A percentile compares a stretch with the other conserved stretches of the same genome.
These are phyloP conservation scores for Rubus parviflorus DNA, from an alignment of 306 rosid genomes.

Conservation along the genomic window DNA sequence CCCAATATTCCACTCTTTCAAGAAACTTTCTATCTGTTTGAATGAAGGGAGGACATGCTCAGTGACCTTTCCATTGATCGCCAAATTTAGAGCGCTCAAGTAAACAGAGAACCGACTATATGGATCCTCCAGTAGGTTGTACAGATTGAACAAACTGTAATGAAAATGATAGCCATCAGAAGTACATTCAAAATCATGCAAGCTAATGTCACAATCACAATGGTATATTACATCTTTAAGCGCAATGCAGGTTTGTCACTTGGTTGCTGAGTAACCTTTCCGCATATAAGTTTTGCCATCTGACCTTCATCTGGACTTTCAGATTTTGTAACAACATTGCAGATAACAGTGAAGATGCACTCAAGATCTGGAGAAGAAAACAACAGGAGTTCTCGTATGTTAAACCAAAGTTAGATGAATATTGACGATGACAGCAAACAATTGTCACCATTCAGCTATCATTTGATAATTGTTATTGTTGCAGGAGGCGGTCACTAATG, in stretches of 20 bases:
- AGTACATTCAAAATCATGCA: background rate
- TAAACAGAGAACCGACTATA: constrained; percentile 71
- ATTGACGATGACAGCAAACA: background rate
- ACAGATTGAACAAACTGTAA: constrained; percentile 81
- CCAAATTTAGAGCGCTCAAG: constrained; percentile 69
- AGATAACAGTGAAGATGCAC: constrained; percentile 78
- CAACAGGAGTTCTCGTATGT: constrained; percentile 14
- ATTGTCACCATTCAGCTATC: background rate
- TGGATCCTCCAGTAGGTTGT: constrained; percentile 81
- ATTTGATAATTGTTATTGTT: background rate
- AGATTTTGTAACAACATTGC: constrained; percentile 77
- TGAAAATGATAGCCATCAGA: constrained; percentile 12
- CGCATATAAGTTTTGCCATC: constrained; percentile 68
- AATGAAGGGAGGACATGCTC: constrained; percentile 72
- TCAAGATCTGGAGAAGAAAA: constrained; percentile 59
- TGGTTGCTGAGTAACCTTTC: constrained; percentile 68
- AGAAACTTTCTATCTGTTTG: constrained; percentile 71
- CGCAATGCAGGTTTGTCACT: constrained; percentile 79
- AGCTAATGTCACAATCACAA: constrained; percentile 11
- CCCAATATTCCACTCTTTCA: constrained; percentile 93
- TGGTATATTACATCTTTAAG: constrained; percentile 64
- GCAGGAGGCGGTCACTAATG: background rate
- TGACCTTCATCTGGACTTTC: constrained; percentile 76
- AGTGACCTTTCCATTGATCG: constrained; percentile 75
- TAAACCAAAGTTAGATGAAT: background rate